phyloP scores from a whole-genome alignment of 106 monocot species.

The Amphibolis antarctica region DNA sequence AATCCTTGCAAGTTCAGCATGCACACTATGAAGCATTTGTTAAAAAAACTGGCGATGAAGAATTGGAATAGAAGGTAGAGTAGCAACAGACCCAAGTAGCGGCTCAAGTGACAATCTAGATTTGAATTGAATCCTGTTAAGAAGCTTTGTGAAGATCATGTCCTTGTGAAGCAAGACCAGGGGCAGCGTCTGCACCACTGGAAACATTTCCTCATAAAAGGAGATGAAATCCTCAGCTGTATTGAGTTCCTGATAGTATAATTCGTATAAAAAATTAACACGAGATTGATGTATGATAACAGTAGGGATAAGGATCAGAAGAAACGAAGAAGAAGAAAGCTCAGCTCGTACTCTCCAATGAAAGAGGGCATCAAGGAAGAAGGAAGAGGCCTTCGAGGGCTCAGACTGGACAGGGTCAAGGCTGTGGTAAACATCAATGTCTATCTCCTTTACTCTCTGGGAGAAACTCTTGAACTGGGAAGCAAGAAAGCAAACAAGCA shows the following conservation, averaged over 20 bases:
- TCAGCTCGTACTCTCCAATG: slow-evolving; percentile 51
- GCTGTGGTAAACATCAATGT: slow-evolving; percentile 68
- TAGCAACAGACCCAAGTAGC: slow-evolving; percentile 45
- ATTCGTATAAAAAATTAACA: neutral
- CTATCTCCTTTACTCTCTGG: slow-evolving; percentile 73
- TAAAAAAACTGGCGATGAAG: too few species aligned
- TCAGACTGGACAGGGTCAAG: slow-evolving; percentile 29
- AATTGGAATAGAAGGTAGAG: neutral
- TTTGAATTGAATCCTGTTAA: slow-evolving; percentile 40
- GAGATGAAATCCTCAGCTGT: slow-evolving; percentile 89
- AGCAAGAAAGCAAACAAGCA: neutral
- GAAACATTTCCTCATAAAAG: slow-evolving; percentile 71
- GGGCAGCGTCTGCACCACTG: slow-evolving; percentile 69
- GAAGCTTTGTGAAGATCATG: slow-evolving; percentile 49
- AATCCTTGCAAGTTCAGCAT: too few species aligned
- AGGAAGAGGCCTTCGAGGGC: slow-evolving; percentile 55
- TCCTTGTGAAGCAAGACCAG: slow-evolving; percentile 76
- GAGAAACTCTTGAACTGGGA: slow-evolving; percentile 75
- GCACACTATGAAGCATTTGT: too few species aligned
- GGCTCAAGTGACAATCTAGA: slow-evolving; percentile 73
- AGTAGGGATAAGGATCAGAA: too few species aligned
- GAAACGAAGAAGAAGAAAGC: neutral
- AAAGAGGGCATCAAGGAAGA: slow-evolving; percentile 60
- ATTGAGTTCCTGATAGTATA: slow-evolving; percentile 46
- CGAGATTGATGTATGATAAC: too few species aligned